Conservation (phyloP, 2,329 filamentous ascomycete species). For the Decorospora gaudefroyi region DNA sequence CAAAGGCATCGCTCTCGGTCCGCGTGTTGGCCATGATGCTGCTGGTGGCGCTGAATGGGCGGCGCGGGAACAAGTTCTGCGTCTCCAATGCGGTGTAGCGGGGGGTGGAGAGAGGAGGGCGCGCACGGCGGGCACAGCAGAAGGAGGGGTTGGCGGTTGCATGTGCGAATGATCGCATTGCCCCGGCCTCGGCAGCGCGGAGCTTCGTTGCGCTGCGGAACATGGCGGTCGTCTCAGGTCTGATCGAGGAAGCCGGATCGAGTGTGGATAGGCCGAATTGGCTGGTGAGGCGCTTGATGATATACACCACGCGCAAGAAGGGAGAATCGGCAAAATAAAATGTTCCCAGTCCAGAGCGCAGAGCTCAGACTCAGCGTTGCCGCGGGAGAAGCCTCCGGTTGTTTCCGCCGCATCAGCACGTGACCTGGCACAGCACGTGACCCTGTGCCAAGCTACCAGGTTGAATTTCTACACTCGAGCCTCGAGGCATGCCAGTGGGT, state of each 20-base stretch:
- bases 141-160: constrained; percentile 41
- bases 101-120: constrained; percentile 38
- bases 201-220: constrained; percentile 43
- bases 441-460: constrained; percentile 1
- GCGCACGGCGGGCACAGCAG: constrained; percentile 27
- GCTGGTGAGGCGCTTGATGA: constrained; percentile 8
- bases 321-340: constrained; percentile 5
- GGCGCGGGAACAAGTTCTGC: constrained; percentile 26
- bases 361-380: constrained; percentile 6
- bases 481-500: not conserved
- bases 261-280: constrained; percentile 16
- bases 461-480: not conserved
- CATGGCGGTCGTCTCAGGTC: constrained; percentile 38
- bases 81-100: constrained; percentile 26
- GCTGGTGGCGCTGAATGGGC: constrained; percentile 41
- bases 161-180: constrained; percentile 44
- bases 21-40: constrained; percentile 61
- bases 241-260: constrained; percentile 1
- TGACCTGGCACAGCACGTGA: constrained; percentile 4
- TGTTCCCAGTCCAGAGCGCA: constrained; percentile 5
- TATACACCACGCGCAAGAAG: constrained; percentile 4
- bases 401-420: constrained; percentile 3
- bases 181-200: constrained; percentile 44
- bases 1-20: constrained; percentile 96
- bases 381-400: constrained; percentile 9